Percentiles rank a stretch among this genome's conserved stretches.
phyloP scores from a whole-genome alignment of 2,329 filamentous ascomycete genomes.

The Clathrospora elynae region DNA sequence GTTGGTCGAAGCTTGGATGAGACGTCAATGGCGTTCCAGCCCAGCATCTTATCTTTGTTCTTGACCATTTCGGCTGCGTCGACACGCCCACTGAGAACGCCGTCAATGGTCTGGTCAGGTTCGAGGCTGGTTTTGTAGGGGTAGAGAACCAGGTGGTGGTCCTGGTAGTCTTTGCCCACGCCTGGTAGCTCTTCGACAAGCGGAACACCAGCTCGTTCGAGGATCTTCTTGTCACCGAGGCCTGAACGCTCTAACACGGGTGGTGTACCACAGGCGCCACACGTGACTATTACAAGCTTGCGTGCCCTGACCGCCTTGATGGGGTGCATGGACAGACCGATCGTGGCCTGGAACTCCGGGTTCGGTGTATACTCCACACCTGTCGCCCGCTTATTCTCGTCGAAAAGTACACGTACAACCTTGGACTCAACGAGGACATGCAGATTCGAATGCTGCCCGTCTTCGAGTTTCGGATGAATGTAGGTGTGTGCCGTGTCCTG shows the following conservation, averaged over 20 bases:
- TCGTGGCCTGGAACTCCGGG: constrained; percentile 43
- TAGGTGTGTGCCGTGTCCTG: constrained; percentile 64
- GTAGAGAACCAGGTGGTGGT: constrained; percentile 63
- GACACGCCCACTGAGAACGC: constrained; percentile 56
- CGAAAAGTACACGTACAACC: constrained; percentile 62
- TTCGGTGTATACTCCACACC: constrained; percentile 65
- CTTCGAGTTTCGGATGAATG: constrained; percentile 58
- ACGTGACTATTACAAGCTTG: constrained; percentile 60
- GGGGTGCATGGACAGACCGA: constrained; percentile 42
- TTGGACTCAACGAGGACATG: constrained; percentile 64
- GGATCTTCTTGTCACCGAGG: constrained; percentile 58
- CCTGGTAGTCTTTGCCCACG: constrained; percentile 68
- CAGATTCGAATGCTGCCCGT: constrained; percentile 61
- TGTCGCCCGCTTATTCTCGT: constrained; percentile 59
- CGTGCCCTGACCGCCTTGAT: constrained; percentile 55
- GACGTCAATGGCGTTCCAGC: constrained; percentile 65
- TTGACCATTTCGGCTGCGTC: constrained; percentile 54
- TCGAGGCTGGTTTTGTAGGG: constrained; percentile 57
- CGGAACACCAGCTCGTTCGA: constrained; percentile 58
- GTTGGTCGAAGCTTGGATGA: constrained; percentile 62
- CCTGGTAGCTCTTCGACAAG: constrained; percentile 62
- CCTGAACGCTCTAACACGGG: constrained; percentile 67
- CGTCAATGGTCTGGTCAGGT: constrained; percentile 60
- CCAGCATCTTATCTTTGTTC: constrained; percentile 57
- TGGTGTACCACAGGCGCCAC: constrained; percentile 61